Evolutionary conservation across 768 basidiomycete genomes (phyloP).

Genomic region (Macrocybe gigantea): DNA sequence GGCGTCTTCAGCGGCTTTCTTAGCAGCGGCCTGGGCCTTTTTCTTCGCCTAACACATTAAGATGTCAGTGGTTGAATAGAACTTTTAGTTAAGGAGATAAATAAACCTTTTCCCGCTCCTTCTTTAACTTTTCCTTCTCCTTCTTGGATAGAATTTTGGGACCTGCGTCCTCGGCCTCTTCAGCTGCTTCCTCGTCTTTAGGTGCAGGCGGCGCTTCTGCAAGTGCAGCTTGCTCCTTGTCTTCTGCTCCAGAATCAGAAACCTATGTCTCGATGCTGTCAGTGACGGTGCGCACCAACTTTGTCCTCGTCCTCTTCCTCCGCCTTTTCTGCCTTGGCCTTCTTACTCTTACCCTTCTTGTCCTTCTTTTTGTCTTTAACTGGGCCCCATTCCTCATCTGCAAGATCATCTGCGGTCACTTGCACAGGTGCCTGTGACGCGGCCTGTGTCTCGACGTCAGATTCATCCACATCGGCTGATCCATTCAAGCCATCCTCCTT

Average conservation of each 20-base stretch:
- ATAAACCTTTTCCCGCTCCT: conserved; percentile 88
- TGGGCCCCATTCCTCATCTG: conserved; percentile 68
- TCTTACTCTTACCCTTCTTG: conserved; percentile 52
- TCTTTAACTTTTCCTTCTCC: conserved; percentile 96
- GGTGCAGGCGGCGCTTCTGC: conserved; percentile 15
- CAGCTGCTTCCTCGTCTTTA: conserved; percentile 23
- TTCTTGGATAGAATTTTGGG: conserved; percentile 82
- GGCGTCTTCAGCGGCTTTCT: conserved; percentile 43
- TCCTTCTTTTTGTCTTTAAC: conserved; percentile 62
- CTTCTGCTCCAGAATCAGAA: conserved; percentile 6
- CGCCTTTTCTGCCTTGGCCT: conserved; percentile 35
- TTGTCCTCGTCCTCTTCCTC: conserved; percentile 29
- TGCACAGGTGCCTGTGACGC: conserved; percentile 39
- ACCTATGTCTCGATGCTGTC: background rate
- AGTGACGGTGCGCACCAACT: conserved; percentile 7
- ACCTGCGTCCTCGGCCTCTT: conserved; percentile 52
- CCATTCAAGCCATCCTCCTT: conserved; percentile 23
- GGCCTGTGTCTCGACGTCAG: conserved; percentile 18
- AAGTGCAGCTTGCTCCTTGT: conserved; percentile 4
- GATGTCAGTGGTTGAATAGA: conserved; percentile 6
- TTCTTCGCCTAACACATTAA: conserved; percentile 69
- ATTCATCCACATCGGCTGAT: conserved; percentile 18
- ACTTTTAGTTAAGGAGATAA: conserved; percentile 1
- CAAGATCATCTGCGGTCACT: conserved; percentile 65
- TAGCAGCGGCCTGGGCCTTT: conserved; percentile 88